These are phyloP conservation scores for Talaromyces sp. DNA, from an alignment of 2,329 filamentous ascomycete species.

Conservation along the genomic window DNA sequence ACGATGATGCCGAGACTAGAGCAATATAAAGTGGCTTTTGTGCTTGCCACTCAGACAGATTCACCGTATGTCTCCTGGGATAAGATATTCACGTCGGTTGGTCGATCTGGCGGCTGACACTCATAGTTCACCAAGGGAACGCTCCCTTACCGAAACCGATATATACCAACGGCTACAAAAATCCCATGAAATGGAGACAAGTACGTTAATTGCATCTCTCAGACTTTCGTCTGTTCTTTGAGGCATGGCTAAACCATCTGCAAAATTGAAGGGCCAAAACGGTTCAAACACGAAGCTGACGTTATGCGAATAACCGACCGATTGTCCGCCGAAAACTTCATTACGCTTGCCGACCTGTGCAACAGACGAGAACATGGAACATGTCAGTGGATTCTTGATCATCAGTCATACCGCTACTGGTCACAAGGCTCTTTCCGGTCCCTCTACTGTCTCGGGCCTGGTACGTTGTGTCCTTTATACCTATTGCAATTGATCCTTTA, in stretches of 20 bases:
- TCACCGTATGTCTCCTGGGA: too few species aligned
- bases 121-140: too few species aligned
- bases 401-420: slow-evolving; percentile 24
- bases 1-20: slow-evolving; percentile 26
- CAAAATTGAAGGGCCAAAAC: background rate
- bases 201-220: slow-evolving; percentile 12
- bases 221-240: too few species aligned
- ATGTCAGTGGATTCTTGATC: slow-evolving; percentile 26
- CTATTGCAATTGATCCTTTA: too few species aligned
- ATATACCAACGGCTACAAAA: slow-evolving; percentile 17
- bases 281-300: slow-evolving; percentile 20
- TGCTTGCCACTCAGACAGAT: slow-evolving; percentile 26
- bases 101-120: too few species aligned
- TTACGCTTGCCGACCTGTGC: slow-evolving; percentile 26
- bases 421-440: slow-evolving; percentile 23
- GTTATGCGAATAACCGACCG: slow-evolving; percentile 18
- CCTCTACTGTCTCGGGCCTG: slow-evolving; percentile 25
- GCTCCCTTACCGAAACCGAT: slow-evolving; percentile 17
- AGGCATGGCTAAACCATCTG: too few species aligned
- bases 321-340: slow-evolving; percentile 21
- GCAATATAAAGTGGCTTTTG: slow-evolving; percentile 26
- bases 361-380: slow-evolving; percentile 24
- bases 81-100: too few species aligned
- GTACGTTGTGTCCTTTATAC: slow-evolving; percentile 20
- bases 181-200: slow-evolving; percentile 17